Evolutionary conservation across 2,329 filamentous ascomycete genomes (phyloP).

Genomic region (Sporothrix phasma): DNA sequence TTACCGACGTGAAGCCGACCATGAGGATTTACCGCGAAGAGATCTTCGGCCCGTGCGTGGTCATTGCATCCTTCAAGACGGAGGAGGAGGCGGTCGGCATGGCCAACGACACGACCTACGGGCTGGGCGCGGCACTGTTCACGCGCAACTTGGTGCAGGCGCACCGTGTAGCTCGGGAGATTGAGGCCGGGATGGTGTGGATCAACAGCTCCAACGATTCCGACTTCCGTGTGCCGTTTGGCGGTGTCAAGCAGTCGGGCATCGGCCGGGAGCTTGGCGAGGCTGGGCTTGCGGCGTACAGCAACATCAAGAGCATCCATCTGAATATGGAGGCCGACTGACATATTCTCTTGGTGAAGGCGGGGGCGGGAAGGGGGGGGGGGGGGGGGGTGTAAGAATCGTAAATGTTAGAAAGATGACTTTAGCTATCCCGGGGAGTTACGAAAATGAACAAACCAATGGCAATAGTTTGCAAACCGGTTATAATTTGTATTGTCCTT

Average conservation of each 20-base stretch:
- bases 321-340: slow-evolving; percentile 16
- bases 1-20: slow-evolving; percentile 14
- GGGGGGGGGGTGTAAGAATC: too few relatives aligned
- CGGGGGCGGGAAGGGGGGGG: too few relatives aligned
- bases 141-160: slow-evolving; percentile 41
- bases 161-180: slow-evolving; percentile 36
- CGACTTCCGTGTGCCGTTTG: slow-evolving; percentile 18
- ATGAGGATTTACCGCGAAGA: slow-evolving; percentile 37
- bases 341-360: too few relatives aligned
- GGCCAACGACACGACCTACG: slow-evolving; percentile 46
- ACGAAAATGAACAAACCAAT: too few relatives aligned
- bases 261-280: slow-evolving; percentile 42
- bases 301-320: slow-evolving; percentile 30
- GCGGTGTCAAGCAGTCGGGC: slow-evolving; percentile 49
- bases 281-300: slow-evolving; percentile 34
- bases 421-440: too few relatives aligned
- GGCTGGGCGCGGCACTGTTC: slow-evolving; percentile 45
- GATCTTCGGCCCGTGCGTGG: slow-evolving; percentile 50
- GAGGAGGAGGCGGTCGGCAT: slow-evolving; percentile 40
- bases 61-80: slow-evolving; percentile 40
- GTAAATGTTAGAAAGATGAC: too few relatives aligned
- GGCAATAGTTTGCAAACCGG: too few relatives aligned
- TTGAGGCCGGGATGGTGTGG: slow-evolving; percentile 46
- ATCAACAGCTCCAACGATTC: slow-evolving; percentile 27
- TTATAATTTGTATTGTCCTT: too few relatives aligned